A percentile compares a stretch with the other conserved stretches of the same genome.
Evolutionary conservation across 2,329 filamentous ascomycete species (phyloP).

Genomic region (Sarocladium oryzae): DNA sequence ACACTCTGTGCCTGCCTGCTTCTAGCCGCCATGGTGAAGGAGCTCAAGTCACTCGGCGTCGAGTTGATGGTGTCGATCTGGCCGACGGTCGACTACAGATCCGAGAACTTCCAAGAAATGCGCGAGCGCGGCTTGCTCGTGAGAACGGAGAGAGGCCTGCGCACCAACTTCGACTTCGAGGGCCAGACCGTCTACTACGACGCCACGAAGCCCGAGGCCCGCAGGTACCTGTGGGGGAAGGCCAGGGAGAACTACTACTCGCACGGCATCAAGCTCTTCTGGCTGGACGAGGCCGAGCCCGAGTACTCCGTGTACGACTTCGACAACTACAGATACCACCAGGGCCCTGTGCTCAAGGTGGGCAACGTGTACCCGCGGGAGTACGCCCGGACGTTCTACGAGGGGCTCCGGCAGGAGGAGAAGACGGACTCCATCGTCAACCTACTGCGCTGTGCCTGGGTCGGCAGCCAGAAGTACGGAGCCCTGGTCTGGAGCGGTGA

Average conservation of each 20-base stretch:
- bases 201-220: slow-evolving; percentile 53
- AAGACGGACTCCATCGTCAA: slow-evolving; percentile 51
- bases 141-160: slow-evolving; percentile 51
- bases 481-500: slow-evolving; percentile 63
- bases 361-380: slow-evolving; percentile 56
- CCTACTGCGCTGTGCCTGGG: slow-evolving; percentile 43
- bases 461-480: slow-evolving; percentile 54
- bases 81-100: slow-evolving; percentile 56
- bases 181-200: slow-evolving; percentile 57
- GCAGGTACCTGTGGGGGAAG: slow-evolving; percentile 53
- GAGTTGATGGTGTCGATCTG: slow-evolving; percentile 66
- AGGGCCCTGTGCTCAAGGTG: slow-evolving; percentile 28
- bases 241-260: slow-evolving; percentile 54
- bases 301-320: slow-evolving; percentile 61
- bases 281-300: slow-evolving; percentile 64
- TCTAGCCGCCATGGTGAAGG: slow-evolving; percentile 53
- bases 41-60: slow-evolving; percentile 50
- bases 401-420: slow-evolving; percentile 46
- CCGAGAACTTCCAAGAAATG: slow-evolving; percentile 57
- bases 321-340: slow-evolving; percentile 56
- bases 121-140: slow-evolving; percentile 54
- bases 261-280: slow-evolving; percentile 58
- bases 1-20: neutral
- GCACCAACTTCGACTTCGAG: slow-evolving; percentile 51
- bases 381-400: slow-evolving; percentile 54